Conservation (phyloP, 805 yeast genomes). For the Lachancea quebecensis region DNA sequence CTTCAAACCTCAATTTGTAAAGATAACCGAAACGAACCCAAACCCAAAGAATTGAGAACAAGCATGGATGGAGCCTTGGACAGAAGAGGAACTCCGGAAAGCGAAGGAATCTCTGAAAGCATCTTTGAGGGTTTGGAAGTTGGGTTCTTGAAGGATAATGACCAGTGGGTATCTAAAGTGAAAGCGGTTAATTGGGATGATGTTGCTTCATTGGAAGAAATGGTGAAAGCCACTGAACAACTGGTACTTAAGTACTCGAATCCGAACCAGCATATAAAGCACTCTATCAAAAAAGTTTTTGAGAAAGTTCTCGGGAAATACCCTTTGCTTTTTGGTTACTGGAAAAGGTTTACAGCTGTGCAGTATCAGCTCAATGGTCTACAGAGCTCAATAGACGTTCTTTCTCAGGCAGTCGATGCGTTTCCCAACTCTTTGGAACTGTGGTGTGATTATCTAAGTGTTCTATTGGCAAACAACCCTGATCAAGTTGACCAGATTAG, state of each 20-base stretch:
- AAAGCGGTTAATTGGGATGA: constrained; percentile 27
- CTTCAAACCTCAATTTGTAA: no score
- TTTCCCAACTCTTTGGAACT: constrained; percentile 57
- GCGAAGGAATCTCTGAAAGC: no score
- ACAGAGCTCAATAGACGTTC: constrained; percentile 40
- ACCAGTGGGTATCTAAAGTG: constrained; percentile 18
- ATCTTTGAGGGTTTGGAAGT: constrained; percentile 19
- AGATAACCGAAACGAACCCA: no score
- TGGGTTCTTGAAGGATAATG: constrained; percentile 25
- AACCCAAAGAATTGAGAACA: no score
- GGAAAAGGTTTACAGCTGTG: constrained; percentile 56
- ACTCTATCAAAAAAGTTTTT: constrained; percentile 32
- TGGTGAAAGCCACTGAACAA: constrained; percentile 32
- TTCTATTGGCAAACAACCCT: constrained; percentile 39
- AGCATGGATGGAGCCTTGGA: no score
- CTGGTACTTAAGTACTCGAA: constrained; percentile 30
- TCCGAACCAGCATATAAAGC: constrained; percentile 29
- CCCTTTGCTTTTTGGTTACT: constrained; percentile 53
- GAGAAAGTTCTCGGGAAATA: constrained; percentile 42
- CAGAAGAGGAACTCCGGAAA: no score
- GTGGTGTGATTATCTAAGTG: constrained; percentile 61
- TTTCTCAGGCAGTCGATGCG: constrained; percentile 39
- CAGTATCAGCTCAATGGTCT: constrained; percentile 52
- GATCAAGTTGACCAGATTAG: constrained; percentile 32
- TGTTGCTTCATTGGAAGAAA: constrained; percentile 35